phyloP scores from a whole-genome alignment of 2,329 filamentous ascomycete genomes.

The Fusarium sp. region DNA sequence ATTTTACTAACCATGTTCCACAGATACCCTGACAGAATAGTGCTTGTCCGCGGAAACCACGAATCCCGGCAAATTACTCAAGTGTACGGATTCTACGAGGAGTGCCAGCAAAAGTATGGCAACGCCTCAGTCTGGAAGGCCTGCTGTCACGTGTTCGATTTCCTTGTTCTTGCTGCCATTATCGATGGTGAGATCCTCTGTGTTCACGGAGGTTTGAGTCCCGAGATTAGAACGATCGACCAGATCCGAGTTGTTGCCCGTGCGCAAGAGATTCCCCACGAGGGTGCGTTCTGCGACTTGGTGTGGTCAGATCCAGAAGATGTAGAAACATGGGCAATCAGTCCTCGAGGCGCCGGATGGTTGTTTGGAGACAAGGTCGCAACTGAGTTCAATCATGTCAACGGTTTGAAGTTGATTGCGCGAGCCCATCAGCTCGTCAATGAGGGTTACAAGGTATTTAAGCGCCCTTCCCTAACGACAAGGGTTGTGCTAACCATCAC shows the following conservation, averaged over 20 bases:
- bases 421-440: conserved; percentile 98
- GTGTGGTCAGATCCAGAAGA: conserved; percentile 99
- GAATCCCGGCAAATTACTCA: conserved; percentile 98
- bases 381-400: conserved; percentile 97
- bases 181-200: conserved; percentile 99
- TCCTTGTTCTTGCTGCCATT: conserved; percentile 94
- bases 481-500: conserved; percentile 47
- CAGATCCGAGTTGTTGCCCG: conserved; percentile 99
- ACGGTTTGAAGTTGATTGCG: conserved; percentile 94
- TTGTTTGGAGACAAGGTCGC: conserved; percentile 98
- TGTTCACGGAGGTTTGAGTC: conserved; percentile 91
- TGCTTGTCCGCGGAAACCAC: conserved; percentile 97
- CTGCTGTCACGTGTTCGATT: conserved; percentile 99
- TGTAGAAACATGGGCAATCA: conserved; percentile 95
- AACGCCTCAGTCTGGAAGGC: conserved; percentile 99
- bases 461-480: not conserved
- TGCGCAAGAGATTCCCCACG: conserved; percentile 97
- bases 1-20: conserved; percentile 38
- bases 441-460: conserved; percentile 90
- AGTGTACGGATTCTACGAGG: conserved; percentile 98
- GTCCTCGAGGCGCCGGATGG: conserved; percentile 95
- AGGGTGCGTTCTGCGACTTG: conserved; percentile 97
- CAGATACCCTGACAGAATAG: conserved; percentile 94
- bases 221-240: conserved; percentile 95
- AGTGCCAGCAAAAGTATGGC: conserved; percentile 97